These are phyloP conservation scores for Ophiostoma tasmaniense DNA, from an alignment of 2,329 filamentous ascomycete genomes.

Conservation along the genomic window DNA sequence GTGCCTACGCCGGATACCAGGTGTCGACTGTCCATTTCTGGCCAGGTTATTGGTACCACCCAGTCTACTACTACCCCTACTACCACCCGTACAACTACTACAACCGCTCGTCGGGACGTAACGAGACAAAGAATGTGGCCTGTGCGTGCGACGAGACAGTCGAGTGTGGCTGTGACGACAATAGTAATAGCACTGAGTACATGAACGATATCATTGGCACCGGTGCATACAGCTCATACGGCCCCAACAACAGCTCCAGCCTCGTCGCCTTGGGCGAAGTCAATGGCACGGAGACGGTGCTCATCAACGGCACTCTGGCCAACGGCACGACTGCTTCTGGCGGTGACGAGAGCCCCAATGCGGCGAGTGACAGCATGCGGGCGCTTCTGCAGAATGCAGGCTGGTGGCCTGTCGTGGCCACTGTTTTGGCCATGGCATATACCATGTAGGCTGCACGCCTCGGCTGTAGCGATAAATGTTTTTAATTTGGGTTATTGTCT, in stretches of 20 bases:
- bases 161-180: slow-evolving; percentile 63
- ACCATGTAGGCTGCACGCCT: slow-evolving; percentile 32
- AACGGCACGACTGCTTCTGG: slow-evolving; percentile 53
- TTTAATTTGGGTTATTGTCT: neutral
- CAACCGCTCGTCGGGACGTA: slow-evolving; percentile 43
- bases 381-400: slow-evolving; percentile 32
- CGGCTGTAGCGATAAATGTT: neutral
- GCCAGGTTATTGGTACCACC: slow-evolving; percentile 57
- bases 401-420: slow-evolving; percentile 42
- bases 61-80: slow-evolving; percentile 54
- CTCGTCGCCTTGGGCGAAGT: slow-evolving; percentile 54
- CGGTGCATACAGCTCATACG: slow-evolving; percentile 42
- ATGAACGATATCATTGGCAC: slow-evolving; percentile 56
- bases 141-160: slow-evolving; percentile 51
- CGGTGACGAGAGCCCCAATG: slow-evolving; percentile 33
- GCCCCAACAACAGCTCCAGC: slow-evolving; percentile 56
- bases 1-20: slow-evolving; percentile 32
- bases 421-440: slow-evolving; percentile 38
- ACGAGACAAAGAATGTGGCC: slow-evolving; percentile 51
- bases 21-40: slow-evolving; percentile 47
- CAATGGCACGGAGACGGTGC: slow-evolving; percentile 55
- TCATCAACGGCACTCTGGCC: slow-evolving; percentile 68
- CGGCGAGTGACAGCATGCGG: slow-evolving; percentile 29
- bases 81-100: slow-evolving; percentile 39
- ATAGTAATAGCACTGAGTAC: slow-evolving; percentile 47